Base-by-base conservation (phyloP, 768 basidiomycete genomes). In the Termitomyces sp. region DNA sequence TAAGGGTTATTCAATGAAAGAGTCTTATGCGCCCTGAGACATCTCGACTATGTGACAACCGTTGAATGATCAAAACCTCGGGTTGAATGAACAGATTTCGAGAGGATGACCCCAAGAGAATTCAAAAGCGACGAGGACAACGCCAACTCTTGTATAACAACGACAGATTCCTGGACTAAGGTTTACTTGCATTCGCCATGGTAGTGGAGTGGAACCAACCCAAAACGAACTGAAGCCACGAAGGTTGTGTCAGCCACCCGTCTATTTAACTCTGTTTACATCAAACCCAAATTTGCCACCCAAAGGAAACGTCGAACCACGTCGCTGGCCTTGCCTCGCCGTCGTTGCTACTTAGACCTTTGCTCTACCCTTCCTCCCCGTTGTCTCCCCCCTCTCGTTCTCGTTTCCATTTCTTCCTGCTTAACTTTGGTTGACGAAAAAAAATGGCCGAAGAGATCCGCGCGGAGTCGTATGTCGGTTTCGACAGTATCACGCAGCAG, bases 401-500 rank as follows among this genome's bases (percentile, higher is more conserved):
- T n/a, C n/a, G n/a, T n/a, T n/a, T n/a, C n/a, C n/a, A n/a, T n/a
- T n/a, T n/a, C n/a, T n/a, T n/a, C n/a, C n/a, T n/a, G 7, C 29
- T 7, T 48, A 50, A 19, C 14, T 35, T 45, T 29, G 29, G 40
- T 38, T 48, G 14, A 17, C 25, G 44, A 38, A 32, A 46, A 59
- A 68, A 61, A 64, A 72, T 72, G 65, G 61, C 72, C 46, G 77
- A 82, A 69, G 95, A 96, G 77, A 95, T 97, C 65, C 87, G 89
- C 65, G 94, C 95, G 32, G 82, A 90, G 61, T 87, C 90, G 46
- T 96, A 98, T 71, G 95, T 98, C 73, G 95, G 95, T 69, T 98
- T 98, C 78, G 95, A 98, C 82, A 87, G 90, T 63, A 97, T 98
- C 73, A 96, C 95, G 58, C 85, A 87, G 68, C 96, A 98, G 76